Evolutionary conservation across 1,139 yeast genomes (phyloP).

Genomic region (Yamadazyma blattariae): DNA sequence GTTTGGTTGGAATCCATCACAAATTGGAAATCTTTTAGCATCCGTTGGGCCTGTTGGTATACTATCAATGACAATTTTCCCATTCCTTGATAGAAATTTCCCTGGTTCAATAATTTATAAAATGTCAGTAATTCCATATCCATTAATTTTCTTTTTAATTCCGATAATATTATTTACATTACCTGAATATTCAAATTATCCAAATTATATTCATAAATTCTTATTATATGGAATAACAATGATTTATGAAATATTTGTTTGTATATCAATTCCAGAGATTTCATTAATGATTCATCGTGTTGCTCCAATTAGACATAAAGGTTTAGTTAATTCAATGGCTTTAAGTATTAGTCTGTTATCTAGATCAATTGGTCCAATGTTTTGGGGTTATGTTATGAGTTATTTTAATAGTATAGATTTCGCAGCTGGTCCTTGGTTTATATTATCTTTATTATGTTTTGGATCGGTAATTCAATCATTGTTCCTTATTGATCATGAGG

Average conservation of each 20-base stretch:
- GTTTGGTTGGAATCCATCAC: slow-evolving; percentile 29
- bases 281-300: slow-evolving; percentile 43
- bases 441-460: background rate
- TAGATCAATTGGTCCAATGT: slow-evolving; percentile 54
- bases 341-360: slow-evolving; percentile 52
- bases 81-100: slow-evolving; percentile 49
- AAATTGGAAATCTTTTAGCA: slow-evolving; percentile 55
- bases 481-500: slow-evolving; percentile 6
- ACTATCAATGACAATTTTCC: slow-evolving; percentile 48
- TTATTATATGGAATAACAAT: slow-evolving; percentile 17
- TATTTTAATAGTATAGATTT: slow-evolving; percentile 11
- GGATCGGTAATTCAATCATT: slow-evolving; percentile 3
- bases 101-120: slow-evolving; percentile 45
- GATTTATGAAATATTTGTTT: slow-evolving; percentile 37
- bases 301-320: slow-evolving; percentile 44
- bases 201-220: slow-evolving; percentile 21
- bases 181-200: slow-evolving; percentile 22
- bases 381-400: slow-evolving; percentile 57
- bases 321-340: slow-evolving; percentile 47
- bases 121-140: slow-evolving; percentile 40
- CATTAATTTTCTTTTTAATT: slow-evolving; percentile 1
- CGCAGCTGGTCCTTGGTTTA: slow-evolving; percentile 6
- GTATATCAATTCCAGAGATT: slow-evolving; percentile 10
- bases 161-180: slow-evolving; percentile 49
- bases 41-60: slow-evolving; percentile 56